Evolutionary conservation across 2,329 filamentous ascomycete species (phyloP).

Genomic region (Ceratocystis cubensis): DNA sequence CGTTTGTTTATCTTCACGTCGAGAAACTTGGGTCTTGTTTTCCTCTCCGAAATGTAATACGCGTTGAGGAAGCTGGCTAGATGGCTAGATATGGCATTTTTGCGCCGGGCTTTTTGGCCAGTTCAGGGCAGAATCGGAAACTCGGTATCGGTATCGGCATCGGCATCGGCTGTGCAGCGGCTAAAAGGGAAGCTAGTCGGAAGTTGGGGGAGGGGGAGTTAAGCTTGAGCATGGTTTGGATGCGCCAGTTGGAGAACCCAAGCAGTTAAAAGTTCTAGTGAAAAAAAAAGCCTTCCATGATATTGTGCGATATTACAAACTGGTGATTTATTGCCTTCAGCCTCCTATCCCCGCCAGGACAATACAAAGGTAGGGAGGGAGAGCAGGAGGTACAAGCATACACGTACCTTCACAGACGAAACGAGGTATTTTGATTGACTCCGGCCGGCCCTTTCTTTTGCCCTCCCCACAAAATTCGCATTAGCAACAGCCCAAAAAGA

Average conservation of each 20-base stretch:
- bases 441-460: constrained; percentile 1
- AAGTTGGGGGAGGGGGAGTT: background rate
- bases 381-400: background rate
- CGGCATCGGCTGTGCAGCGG: background rate
- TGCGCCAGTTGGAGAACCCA: background rate
- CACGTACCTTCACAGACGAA: background rate
- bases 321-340: background rate
- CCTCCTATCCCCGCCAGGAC: background rate
- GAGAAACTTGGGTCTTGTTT: background rate
- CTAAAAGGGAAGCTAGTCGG: background rate
- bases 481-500: background rate
- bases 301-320: background rate
- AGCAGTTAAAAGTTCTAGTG: background rate
- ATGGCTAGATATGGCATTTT: no score
- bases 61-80: background rate
- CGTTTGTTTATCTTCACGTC: background rate
- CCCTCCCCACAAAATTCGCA: constrained; percentile 1
- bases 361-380: background rate
- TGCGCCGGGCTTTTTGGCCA: background rate
- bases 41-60: background rate
- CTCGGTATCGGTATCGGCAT: constrained; percentile 2
- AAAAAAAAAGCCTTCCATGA: background rate
- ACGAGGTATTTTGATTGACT: constrained; percentile 6
- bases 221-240: background rate
- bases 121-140: background rate